Base-by-base conservation (phyloP, 495 filamentous ascomycete genomes). In the Penicillium simplicissimum region DNA sequence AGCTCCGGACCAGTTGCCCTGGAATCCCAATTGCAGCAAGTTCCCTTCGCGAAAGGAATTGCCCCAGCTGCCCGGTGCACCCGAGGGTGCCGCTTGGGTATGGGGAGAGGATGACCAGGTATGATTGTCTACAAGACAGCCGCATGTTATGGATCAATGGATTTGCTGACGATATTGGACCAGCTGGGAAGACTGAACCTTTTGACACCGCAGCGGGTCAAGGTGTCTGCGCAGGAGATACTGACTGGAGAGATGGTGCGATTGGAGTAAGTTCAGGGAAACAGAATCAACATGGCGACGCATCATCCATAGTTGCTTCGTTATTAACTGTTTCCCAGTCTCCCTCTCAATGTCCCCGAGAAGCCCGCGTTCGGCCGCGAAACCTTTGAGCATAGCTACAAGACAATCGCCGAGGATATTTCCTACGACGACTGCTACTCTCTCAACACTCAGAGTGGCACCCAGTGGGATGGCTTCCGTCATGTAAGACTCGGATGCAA, bases 381-480 rank as follows among this genome's bases (percentile, higher is more conserved):
- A 64, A 58, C 65, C 0, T 85, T 85, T 68, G 70, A 81, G 61
- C 83, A 84, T 60, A 74, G 71, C 42, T 83, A 85, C 73, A 84
- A 83, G 60, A 61, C 67, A 0, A 54, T 83, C 0, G 58, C 65
- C 0, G 67, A 72, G 34, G 75, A 71, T 25, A 43, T 81, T 8
- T 77, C 76, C 0, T 85, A 82, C 58, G 85, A 89, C 54, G 88
- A 90, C 63, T 76, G 84, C 38, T 86, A 90, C 57, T 76, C 75
- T 4, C 67, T 91, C 70, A 92, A 92, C 68, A 91, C 89, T 0
- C 89, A 92, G 67, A 83, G 82, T 64, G 82, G 84, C 19, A 87
- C 85, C 3, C 89, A 93, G 71, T 91, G 89, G 89, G 89, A 93
- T 71, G 86, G 87, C 23, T 85, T 91, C 54, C 73, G 86, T 55